Base-by-base conservation (phyloP, 2,329 filamentous ascomycete species). In the Penicillium sp. region DNA sequence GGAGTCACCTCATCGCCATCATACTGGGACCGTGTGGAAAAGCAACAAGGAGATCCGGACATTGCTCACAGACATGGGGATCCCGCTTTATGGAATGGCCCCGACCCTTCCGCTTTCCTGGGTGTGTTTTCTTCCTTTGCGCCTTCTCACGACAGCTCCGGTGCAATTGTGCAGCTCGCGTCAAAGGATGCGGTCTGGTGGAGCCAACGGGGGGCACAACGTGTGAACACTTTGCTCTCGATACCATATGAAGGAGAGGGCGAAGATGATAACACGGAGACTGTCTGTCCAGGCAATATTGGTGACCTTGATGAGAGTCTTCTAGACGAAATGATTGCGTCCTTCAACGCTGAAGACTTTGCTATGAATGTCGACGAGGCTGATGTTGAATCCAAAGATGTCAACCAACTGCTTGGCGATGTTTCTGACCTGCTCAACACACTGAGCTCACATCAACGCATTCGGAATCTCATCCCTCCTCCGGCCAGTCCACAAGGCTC, bases 341-440 rank as follows among this genome's bases (percentile, higher is more conserved):
- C 72, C 7, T 79, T 73, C 61, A 70, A 73, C 18, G 72, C 75
- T 4, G 70, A 75, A 4, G 67, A 71, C 29, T 64, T 66, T 45
- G 55, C 61, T 3, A 64, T 67, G 52, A 65, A 66, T 31, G 45
- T 64, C 27, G 51, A 57, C 36, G 55, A 62, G 40, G 67, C 77
- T 27, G 71, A 71, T 14, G 65, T 70, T 57, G 66, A 74, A 31
- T 72, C 76, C 21, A 76, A 78, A 59, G 77, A 79, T 34, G 68
- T 78, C 21, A 77, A 82, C 21, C 77, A 81, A 10, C 64, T 86
- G 21, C 73, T 88, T 43, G 65, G 74, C 36, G 80, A 86, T 47
- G 79, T 87, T 16, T 85, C 83, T 1, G 81, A 86, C 50, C 73
- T 86, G 16, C 71, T 88, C 39, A 80, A 86, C 57, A 86, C 83